These are phyloP conservation scores for Diaporthe sp. DNA, from an alignment of 2,329 filamentous ascomycete genomes.

Conservation along the genomic window DNA sequence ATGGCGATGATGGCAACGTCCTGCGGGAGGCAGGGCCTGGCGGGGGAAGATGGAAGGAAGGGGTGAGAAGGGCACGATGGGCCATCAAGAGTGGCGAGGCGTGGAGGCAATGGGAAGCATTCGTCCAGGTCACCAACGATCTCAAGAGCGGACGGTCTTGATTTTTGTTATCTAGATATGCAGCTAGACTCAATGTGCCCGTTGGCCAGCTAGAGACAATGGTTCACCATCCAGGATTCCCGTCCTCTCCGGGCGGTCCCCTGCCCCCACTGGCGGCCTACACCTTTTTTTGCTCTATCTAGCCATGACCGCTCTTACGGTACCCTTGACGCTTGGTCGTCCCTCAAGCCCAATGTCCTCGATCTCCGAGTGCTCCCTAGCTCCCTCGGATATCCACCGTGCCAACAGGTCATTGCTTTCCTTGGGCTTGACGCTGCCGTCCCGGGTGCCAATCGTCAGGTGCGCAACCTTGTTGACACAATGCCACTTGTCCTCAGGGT, in stretches of 20 bases:
- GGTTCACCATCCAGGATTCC: background rate
- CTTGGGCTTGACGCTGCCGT: conserved; percentile 84
- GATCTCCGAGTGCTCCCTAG: conserved; percentile 59
- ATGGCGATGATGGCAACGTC: conserved; percentile 84
- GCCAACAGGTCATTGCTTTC: conserved; percentile 91
- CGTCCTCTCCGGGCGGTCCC: background rate
- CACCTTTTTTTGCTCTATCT: conserved; percentile 52
- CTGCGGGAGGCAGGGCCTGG: conserved; percentile 87
- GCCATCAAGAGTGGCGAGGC: conserved; percentile 89
- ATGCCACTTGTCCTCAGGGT: conserved; percentile 70
- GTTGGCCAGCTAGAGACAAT: background rate
- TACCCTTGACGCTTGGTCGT: conserved; percentile 62
- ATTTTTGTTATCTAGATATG: background rate
- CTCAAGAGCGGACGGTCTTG: conserved; percentile 36
- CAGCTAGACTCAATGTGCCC: conserved; percentile 4
- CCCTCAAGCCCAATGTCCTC: conserved; percentile 65
- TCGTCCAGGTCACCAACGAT: conserved; percentile 84
- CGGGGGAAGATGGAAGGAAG: conserved; percentile 94
- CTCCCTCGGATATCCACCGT: conserved; percentile 77
- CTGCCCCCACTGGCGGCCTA: too few relatives aligned
- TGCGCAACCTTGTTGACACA: conserved; percentile 86
- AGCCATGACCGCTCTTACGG: conserved; percentile 64
- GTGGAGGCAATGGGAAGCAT: conserved; percentile 84
- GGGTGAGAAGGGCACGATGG: conserved; percentile 88
- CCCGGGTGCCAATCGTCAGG: conserved; percentile 88